phyloP scores from a whole-genome alignment of 257 asterid genomes.

The Rhazya stricta region DNA sequence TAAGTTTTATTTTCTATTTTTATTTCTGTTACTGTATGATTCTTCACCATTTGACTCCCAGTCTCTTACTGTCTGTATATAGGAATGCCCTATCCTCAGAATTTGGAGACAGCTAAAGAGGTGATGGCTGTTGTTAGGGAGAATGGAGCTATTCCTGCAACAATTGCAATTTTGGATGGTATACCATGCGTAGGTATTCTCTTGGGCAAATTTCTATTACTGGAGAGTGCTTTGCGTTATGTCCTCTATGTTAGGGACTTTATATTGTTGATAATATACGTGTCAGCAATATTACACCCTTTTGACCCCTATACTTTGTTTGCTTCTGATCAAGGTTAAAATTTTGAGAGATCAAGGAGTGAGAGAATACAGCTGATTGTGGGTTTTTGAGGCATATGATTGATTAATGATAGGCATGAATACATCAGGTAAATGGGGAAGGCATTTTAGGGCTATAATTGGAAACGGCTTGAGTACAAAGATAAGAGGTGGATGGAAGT shows the following conservation, averaged over 20 bases:
- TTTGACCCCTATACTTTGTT: background rate
- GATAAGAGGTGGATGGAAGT: background rate
- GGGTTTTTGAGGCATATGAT: background rate
- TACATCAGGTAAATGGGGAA: background rate
- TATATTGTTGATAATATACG: background rate
- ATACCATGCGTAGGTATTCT: slow-evolving; percentile 63
- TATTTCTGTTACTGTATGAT: slow-evolving; percentile 70
- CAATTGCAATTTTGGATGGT: slow-evolving; percentile 87
- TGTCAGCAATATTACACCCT: background rate
- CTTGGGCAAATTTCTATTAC: background rate
- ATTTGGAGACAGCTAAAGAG: slow-evolving; percentile 78
- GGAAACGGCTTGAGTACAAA: background rate
- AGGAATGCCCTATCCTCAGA: slow-evolving; percentile 99
- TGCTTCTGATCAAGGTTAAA: background rate
- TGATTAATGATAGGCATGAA: background rate
- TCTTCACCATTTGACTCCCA: background rate
- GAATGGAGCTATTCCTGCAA: slow-evolving; percentile 90
- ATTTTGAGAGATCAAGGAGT: background rate
- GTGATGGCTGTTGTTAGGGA: slow-evolving; percentile 67
- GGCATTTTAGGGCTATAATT: background rate
- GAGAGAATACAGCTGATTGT: background rate
- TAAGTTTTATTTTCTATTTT: slow-evolving; percentile 24
- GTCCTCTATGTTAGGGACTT: background rate
- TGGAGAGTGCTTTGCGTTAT: background rate
- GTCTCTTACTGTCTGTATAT: background rate